Conservation (phyloP, 1,284 basidiomycete species). For the Tausonia pullulans region DNA sequence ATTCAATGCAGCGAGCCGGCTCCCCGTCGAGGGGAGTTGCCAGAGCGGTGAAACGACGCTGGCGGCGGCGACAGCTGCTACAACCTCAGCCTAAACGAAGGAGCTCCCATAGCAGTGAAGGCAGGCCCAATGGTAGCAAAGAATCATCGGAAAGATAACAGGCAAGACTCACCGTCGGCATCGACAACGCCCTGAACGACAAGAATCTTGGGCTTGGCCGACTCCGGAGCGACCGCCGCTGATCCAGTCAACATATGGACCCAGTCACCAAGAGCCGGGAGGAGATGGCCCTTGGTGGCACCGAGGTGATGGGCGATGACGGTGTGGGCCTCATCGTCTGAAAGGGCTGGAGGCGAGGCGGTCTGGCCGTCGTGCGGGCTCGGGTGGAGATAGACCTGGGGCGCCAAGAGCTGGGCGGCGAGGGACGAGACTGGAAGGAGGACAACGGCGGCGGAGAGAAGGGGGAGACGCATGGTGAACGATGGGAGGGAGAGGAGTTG, state of each 20-base stretch:
- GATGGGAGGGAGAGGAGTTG: background rate
- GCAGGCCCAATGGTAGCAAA: too few species aligned
- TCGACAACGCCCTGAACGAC: constrained; percentile 11
- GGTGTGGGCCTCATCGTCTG: constrained; percentile 30
- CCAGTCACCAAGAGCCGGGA: constrained; percentile 31
- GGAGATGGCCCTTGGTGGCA: constrained; percentile 22
- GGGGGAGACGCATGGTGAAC: background rate
- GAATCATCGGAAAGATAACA: too few species aligned
- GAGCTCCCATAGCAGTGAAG: too few species aligned
- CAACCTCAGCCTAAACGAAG: too few species aligned
- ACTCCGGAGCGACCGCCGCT: background rate
- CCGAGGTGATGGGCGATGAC: constrained; percentile 34
- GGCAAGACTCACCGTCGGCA: background rate
- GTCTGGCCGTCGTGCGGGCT: constrained; percentile 27
- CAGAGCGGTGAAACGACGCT: too few species aligned
- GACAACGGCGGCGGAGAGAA: constrained; percentile 1
- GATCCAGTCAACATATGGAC: too few species aligned
- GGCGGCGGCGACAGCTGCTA: too few species aligned
- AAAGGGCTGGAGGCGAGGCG: constrained; percentile 18
- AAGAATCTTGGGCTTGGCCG: constrained; percentile 6
- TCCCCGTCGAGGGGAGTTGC: too few species aligned
- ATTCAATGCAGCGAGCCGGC: too few species aligned
- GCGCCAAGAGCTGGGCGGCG: background rate
- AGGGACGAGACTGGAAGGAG: background rate
- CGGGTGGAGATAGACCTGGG: constrained; percentile 35